These are phyloP conservation scores for Aciculosporium take DNA, from an alignment of 2,329 filamentous ascomycete species.

Conservation along the genomic window DNA sequence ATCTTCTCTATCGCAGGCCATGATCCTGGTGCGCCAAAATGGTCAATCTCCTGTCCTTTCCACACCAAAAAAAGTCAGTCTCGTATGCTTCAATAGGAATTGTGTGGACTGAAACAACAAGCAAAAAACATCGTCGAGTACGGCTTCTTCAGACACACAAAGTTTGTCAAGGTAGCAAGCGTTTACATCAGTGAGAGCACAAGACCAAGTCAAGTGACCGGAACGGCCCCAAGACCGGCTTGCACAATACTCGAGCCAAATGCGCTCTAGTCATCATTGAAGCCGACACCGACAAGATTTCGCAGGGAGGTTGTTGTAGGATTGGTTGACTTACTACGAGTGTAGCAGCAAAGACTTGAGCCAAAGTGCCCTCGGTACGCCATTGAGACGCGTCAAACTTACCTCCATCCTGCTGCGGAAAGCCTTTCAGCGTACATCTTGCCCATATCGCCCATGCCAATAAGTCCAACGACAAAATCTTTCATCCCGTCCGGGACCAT, in stretches of 20 bases:
- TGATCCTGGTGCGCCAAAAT: constrained; percentile 46
- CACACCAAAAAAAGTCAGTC: constrained; percentile 1
- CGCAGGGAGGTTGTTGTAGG: not conserved
- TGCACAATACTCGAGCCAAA: constrained; percentile 98
- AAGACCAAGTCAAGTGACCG: constrained; percentile 48
- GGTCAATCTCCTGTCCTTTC: constrained; percentile 12
- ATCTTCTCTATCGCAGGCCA: constrained; percentile 86
- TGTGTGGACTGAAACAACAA: not conserved
- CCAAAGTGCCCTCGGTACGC: not conserved
- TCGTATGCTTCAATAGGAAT: not conserved
- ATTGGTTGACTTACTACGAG: not conserved
- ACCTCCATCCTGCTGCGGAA: constrained; percentile 94
- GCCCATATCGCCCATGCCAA: constrained; percentile 99
- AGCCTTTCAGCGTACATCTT: constrained; percentile 92
- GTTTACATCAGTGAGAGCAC: constrained; percentile 92
- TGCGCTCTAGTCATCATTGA: constrained; percentile 99
- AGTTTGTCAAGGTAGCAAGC: constrained; percentile 84
- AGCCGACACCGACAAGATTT: constrained; percentile 10
- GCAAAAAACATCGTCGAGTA: not conserved
- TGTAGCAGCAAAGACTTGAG: not conserved
- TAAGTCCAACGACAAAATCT: constrained; percentile 73
- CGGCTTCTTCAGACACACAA: constrained; percentile 67
- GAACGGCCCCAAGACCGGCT: constrained; percentile 54
- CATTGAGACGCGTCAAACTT: constrained; percentile 13
- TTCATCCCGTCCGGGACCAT: constrained; percentile 37